These are phyloP conservation scores for Microthlaspi erraticum DNA, from an alignment of 345 rosid species.

Conservation along the genomic window DNA sequence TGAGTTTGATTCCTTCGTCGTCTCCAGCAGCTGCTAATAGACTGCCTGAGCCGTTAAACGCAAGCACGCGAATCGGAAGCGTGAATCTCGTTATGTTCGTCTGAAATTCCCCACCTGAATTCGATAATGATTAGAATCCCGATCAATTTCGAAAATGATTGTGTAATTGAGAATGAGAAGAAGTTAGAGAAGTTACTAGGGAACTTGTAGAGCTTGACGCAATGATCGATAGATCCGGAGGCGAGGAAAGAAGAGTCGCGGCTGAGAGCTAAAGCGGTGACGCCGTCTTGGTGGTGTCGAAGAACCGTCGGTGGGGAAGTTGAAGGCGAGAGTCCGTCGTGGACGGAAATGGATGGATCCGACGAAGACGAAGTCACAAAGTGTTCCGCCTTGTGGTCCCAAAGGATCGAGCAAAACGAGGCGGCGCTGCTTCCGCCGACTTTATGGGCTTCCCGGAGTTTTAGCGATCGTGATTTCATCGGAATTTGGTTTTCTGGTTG, in stretches of 20 bases:
- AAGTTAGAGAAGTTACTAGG: constrained; percentile 49
- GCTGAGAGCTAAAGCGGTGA: constrained; percentile 83
- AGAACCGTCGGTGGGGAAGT: constrained; percentile 67
- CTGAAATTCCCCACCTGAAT: constrained; percentile 87
- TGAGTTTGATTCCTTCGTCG: constrained; percentile 94
- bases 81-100: constrained; percentile 92
- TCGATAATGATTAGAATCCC: neutral
- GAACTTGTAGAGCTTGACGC: constrained; percentile 96
- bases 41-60: constrained; percentile 86
- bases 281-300: constrained; percentile 95
- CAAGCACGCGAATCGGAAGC: constrained; percentile 82
- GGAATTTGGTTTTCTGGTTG: constrained; percentile 1
- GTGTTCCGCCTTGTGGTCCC: constrained; percentile 82
- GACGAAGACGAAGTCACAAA: constrained; percentile 90
- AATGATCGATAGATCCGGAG: constrained; percentile 91
- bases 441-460: constrained; percentile 87
- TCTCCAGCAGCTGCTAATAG: constrained; percentile 96
- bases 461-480: constrained; percentile 81
- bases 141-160: too few species aligned
- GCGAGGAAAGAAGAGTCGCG: constrained; percentile 93
- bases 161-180: too few species aligned
- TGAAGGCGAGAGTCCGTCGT: constrained; percentile 72
- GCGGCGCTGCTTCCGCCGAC: constrained; percentile 46
- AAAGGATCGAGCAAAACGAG: constrained; percentile 83
- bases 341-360: constrained; percentile 72